Evolutionary conservation across 345 rosid species (phyloP), one percentile per base, ranked within the genome.

Genomic region (Eucalyptus erythrocorys): DNA sequence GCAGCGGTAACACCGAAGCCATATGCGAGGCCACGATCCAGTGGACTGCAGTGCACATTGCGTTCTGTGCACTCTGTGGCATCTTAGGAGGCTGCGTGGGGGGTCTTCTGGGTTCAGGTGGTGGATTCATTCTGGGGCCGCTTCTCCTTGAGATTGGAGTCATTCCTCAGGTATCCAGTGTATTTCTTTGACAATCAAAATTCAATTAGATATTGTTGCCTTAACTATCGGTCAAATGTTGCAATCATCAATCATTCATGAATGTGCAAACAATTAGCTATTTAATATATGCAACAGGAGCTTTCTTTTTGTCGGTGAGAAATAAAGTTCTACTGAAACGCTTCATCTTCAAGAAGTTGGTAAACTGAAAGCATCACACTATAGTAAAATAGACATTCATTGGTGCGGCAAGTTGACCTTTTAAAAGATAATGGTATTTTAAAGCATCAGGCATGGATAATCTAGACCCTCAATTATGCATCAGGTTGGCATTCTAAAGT

Each of bases 61-160:
- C 93, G 82, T 96, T 98, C 88, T 97, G 98, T 89, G 98, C 98
- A 49, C 92, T 97, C 4, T 97, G 98, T 89, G 98, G 98, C 43
- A 90, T 95, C 89, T 82, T 94, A 32, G 99, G 99, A 79, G 99
- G 99, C 48, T 93, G 95, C 1, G 99, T 97, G 3, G 99, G 99
- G 6, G 99, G 99, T 87, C 94, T 97, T 8, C 98, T 97, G 2
- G 99, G 99, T 37, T 97, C 99, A 0, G 99, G 99, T 42, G 99
- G 99, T 34, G 99, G 99, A 2, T 97, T 97, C 96, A 93, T 97
- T 86, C 93, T 97, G 10, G 98, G 99, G 2, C 99, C 99, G 1
- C 94, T 97, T n/a, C 96, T 97, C 48, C 97, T 97, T 24, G 99
- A 97, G 92, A 97, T 97, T 43, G 99, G 99, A 61, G 99, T 97